Base-by-base conservation (phyloP, 192 early-diverging fungal species). In the Coemansia sp. region DNA sequence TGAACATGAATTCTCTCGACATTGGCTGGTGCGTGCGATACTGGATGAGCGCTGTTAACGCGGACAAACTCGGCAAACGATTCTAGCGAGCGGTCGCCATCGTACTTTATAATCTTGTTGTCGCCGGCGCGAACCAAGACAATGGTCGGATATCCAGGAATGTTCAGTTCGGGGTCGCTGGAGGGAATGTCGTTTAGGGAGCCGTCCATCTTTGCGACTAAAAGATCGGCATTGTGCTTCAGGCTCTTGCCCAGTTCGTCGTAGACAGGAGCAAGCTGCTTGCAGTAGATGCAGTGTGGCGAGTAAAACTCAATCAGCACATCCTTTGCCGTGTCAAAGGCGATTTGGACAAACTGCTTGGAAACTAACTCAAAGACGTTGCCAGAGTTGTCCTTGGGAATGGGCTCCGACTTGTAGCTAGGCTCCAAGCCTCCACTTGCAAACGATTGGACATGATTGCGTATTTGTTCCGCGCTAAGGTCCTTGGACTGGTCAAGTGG, bases 101-200 rank as follows among this genome's bases (percentile, higher is more conserved):
- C 63, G 83, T 91, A 98, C 56, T 85, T 78, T 58, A 95, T 76
- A 46, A 90, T 70, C 54, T 83, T 86, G 42, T 95, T 91, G 70
- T 79, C 80, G 14, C 80, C 81, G 32, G 92, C 93, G 82, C 94
- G 94, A 81, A 94, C 86, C 57, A 98, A 82, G 72, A 91, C 88
- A 48, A 98, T 79, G 56, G 96, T 98, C 29, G 96, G 96, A 88
- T 95, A 98, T 7, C 95, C 96, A 46, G 87, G 55, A 63, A 98
- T 66, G 36, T 83, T 62, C 81, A 95, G 86, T 19, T 58, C 72
- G 2, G 76, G 74, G 52, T 82, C 74, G 74, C 64, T 62, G 1
- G 83, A 59, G 17, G 96, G 95, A 41, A 97, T 63, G 53, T 98
- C 96, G 82, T 98, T 98, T 59, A 83, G 87, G 32, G 94, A 93